Evolutionary conservation across 2,329 filamentous ascomycete species (phyloP).

Genomic region (Penicillium sp.): DNA sequence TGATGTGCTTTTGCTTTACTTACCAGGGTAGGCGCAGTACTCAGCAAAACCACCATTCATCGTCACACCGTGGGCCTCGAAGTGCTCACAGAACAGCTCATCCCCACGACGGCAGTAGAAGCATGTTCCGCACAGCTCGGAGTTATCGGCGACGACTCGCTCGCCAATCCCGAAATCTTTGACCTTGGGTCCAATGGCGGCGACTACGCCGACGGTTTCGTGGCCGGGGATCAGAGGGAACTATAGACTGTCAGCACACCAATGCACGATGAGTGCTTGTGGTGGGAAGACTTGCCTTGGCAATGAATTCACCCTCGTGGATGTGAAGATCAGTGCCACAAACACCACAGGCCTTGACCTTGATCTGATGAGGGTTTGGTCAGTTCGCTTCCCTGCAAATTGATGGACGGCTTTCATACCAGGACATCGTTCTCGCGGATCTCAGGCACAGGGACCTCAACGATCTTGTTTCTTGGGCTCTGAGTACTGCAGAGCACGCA

Average conservation of each 20-base stretch:
- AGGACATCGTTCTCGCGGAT: constrained; percentile 20
- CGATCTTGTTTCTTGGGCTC: constrained; percentile 14
- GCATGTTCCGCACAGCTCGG: constrained; percentile 66
- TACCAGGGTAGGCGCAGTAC: constrained; percentile 58
- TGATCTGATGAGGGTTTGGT: constrained; percentile 29
- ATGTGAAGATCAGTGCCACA: constrained; percentile 56
- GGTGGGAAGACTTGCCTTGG: constrained; percentile 42
- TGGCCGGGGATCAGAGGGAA: constrained; percentile 68
- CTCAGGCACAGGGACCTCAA: constrained; percentile 18
- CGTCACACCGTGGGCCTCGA: constrained; percentile 59
- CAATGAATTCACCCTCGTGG: constrained; percentile 67
- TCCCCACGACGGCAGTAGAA: constrained; percentile 71
- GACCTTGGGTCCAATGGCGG: constrained; percentile 59
- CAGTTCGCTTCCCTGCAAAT: background rate
- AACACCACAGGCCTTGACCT: constrained; percentile 67
- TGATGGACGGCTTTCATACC: constrained; percentile 1
- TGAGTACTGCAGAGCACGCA: constrained; percentile 19
- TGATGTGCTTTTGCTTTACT: background rate
- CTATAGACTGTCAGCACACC: constrained; percentile 31
- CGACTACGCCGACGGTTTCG: constrained; percentile 66
- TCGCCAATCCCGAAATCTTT: constrained; percentile 61
- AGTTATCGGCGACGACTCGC: constrained; percentile 57
- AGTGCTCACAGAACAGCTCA: constrained; percentile 66
- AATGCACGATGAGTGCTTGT: background rate
- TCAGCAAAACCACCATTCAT: constrained; percentile 72